phyloP scores from a whole-genome alignment of 768 basidiomycete species.

The Lactarius trivialis region DNA sequence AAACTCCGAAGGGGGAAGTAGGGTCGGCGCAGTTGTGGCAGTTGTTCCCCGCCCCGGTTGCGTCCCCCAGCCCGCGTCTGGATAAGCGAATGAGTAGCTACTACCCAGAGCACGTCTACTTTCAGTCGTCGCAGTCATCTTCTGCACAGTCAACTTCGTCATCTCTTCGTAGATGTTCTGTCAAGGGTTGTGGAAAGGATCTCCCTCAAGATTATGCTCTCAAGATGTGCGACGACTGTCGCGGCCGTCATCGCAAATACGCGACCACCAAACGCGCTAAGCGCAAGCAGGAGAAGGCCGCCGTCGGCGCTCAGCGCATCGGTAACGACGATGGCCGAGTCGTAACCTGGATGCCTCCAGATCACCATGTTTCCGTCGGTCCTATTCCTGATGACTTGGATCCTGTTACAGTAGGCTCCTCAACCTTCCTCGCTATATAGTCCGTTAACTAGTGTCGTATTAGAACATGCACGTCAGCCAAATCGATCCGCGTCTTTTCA shows the following conservation, averaged over 20 bases:
- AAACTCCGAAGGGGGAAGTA: constrained; percentile 18
- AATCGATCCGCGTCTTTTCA: constrained; percentile 32
- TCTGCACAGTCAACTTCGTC: not conserved
- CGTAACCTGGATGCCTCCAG: constrained; percentile 28
- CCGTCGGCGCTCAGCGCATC: constrained; percentile 21
- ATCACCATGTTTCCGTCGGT: constrained; percentile 15
- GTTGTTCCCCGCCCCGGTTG: constrained; percentile 2
- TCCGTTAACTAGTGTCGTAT: not conserved
- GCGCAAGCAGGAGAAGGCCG: constrained; percentile 46
- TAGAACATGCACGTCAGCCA: constrained; percentile 17
- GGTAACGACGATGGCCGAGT: constrained; percentile 17
- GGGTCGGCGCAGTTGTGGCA: constrained; percentile 11
- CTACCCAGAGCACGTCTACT: constrained; percentile 25
- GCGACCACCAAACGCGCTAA: constrained; percentile 45
- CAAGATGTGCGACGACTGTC: constrained; percentile 51
- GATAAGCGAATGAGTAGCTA: constrained; percentile 19
- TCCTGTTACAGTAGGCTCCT: constrained; percentile 1
- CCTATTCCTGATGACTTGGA: constrained; percentile 11
- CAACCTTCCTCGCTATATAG: not conserved
- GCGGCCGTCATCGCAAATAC: constrained; percentile 45
- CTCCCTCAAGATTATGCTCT: constrained; percentile 30
- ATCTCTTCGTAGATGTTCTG: constrained; percentile 32
- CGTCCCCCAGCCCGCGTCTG: constrained; percentile 16
- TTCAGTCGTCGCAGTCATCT: constrained; percentile 9
- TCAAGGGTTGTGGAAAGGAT: constrained; percentile 38